Evolutionary conservation across 129 eudicot species (phyloP).

Genomic region (Silybum marianum): DNA sequence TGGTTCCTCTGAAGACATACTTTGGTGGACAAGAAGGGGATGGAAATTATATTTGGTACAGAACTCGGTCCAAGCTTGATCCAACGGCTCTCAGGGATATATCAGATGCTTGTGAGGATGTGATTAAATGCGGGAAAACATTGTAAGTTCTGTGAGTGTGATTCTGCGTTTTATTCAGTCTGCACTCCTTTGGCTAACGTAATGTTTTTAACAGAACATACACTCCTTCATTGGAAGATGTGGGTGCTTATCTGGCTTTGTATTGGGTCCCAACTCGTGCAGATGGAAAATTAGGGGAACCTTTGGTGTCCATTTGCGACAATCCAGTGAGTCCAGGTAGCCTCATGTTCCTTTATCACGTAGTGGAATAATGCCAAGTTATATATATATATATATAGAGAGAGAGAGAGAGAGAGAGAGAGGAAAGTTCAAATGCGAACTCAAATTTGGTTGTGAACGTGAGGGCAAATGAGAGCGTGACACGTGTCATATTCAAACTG

Average conservation of each 20-base stretch:
- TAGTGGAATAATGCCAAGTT: neutral
- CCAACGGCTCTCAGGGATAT: conserved; percentile 51
- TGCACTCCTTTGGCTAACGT: conserved; percentile 13
- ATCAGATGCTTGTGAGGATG: conserved; percentile 48
- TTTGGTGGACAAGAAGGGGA: conserved; percentile 94
- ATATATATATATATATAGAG: neutral
- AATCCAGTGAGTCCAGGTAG: conserved; percentile 84
- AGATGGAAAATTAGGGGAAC: conserved; percentile 78
- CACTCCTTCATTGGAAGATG: conserved; percentile 86
- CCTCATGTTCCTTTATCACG: neutral
- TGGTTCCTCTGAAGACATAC: conserved; percentile 67
- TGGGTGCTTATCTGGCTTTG: conserved; percentile 76
- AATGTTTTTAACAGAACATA: conserved; percentile 56
- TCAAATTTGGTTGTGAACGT: too few species aligned
- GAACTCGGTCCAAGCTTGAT: conserved; percentile 52
- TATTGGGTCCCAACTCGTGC: conserved; percentile 90
- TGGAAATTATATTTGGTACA: conserved; percentile 77
- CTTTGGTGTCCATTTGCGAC: conserved; percentile 61
- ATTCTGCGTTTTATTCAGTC: neutral
- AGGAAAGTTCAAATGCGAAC: too few species aligned
- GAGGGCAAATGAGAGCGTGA: too few species aligned
- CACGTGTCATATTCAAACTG: too few species aligned
- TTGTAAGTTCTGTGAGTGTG: conserved; percentile 56
- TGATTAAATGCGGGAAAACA: conserved; percentile 50
- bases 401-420: too few species aligned